Evolutionary conservation across 2,329 filamentous ascomycete genomes (phyloP).

Genomic region (Sordariomycetes sp.): DNA sequence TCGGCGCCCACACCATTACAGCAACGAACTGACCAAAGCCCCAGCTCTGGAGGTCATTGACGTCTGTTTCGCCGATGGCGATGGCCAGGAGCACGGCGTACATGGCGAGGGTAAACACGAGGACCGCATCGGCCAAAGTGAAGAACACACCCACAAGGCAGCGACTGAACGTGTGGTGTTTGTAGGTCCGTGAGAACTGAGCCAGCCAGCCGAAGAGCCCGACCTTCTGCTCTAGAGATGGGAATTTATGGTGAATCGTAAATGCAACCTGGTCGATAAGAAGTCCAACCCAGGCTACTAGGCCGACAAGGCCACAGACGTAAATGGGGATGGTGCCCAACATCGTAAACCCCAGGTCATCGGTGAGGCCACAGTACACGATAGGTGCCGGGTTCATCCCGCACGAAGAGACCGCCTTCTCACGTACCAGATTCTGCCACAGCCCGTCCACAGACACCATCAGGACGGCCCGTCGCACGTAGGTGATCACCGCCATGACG

Average conservation of each 20-base stretch:
- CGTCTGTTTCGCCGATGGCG: background rate
- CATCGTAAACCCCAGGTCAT: background rate
- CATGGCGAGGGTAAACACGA: background rate
- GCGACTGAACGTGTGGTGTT: background rate
- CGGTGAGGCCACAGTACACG: background rate
- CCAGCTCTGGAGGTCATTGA: background rate
- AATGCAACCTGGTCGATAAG: background rate
- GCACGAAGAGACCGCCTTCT: background rate
- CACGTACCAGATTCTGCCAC: background rate
- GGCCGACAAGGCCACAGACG: background rate
- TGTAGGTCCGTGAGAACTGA: background rate
- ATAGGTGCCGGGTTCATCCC: slow-evolving; percentile 1
- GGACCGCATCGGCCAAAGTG: background rate
- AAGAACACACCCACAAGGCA: background rate
- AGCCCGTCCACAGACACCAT: background rate
- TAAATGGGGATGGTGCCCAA: background rate
- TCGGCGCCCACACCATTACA: slow-evolving; percentile 1
- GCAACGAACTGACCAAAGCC: background rate
- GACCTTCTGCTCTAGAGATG: background rate
- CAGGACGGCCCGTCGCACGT: background rate
- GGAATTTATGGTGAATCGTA: background rate
- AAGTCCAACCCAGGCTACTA: background rate
- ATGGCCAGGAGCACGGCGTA: background rate
- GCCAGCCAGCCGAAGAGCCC: background rate
- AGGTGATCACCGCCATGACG: background rate